Base-by-base conservation (phyloP, 2,329 filamentous ascomycete species). In the Fusarium sp. region DNA sequence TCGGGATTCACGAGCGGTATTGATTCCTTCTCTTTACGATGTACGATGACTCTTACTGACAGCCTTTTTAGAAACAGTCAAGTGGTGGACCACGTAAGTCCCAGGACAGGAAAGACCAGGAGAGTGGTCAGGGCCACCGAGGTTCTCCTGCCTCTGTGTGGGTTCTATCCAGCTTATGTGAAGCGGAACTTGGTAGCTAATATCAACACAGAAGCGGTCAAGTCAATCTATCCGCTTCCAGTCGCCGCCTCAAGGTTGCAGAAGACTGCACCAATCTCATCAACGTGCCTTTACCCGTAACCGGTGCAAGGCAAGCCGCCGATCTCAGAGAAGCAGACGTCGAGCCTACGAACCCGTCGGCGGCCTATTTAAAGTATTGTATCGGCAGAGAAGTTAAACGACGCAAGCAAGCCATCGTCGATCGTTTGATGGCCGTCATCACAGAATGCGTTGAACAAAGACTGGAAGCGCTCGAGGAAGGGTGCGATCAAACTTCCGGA, bases 281-380 rank as follows among this genome's bases (percentile, higher is more conserved):
- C 63, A 74, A 60, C 59, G 70, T 74, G 68, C 62, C 72, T 65
- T 61, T 69, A 22, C 53, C 70, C 14, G 25, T 53, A 18, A 47
- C 42, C 45, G 45, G 45, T 47, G 57, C 40, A 70, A 60, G 61
- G 68, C 61, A 54, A 74, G 70, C 72, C 72, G 72, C 72, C 70
- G 70, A 71, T 59, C 32, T 49, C 45, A 70, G 29, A 44, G 49
- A 72, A 58, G 37, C 55, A 57, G 64, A 72, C 68, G 58, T 59
- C 53, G 34, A 76, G 24, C 75, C 75, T 41, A 77, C 78, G 37
- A 73, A 77, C 11, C 74, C 77, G 52, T 73, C 68, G 56, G 69
- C 72, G 56, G 66, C 61, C 41, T 78, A 60, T 74, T 69, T 53
- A 49, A 54, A 57, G 58, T 60, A 56, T 56, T 61, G 61, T 53